A percentile compares a stretch with the other conserved stretches of the same genome.
phyloP scores from a whole-genome alignment of 306 rosid genomes.

The Ceratonia siliqua region DNA sequence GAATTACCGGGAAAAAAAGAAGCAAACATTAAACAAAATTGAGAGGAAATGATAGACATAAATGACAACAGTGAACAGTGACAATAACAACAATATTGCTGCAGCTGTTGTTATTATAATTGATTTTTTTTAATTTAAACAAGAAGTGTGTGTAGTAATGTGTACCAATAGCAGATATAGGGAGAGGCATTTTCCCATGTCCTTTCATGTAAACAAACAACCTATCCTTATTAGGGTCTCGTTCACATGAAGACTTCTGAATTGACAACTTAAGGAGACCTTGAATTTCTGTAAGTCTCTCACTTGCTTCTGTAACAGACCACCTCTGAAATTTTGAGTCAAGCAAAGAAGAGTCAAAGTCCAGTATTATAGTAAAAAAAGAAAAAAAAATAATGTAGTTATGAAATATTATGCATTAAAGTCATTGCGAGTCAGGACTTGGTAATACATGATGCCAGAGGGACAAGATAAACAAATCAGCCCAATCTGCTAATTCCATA shows the following conservation, averaged over 20 bases:
- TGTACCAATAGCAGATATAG: conserved; percentile 70
- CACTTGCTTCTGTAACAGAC: conserved; percentile 74
- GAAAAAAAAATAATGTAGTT: neutral
- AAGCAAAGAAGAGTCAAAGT: conserved; percentile 34
- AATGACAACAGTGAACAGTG: conserved; percentile 8
- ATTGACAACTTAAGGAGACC: conserved; percentile 80
- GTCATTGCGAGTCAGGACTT: conserved; percentile 31
- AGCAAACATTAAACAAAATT: conserved; percentile 7
- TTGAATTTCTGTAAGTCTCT: conserved; percentile 87
- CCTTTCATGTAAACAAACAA: conserved; percentile 86
- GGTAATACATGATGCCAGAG: conserved; percentile 81
- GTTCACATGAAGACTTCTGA: conserved; percentile 93
- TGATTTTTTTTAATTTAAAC: neutral
- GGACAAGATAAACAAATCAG: conserved; percentile 86
- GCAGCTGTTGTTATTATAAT: neutral
- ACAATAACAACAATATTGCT: conserved; percentile 4
- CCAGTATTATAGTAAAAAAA: neutral
- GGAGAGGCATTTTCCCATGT: conserved; percentile 61
- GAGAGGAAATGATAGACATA: conserved; percentile 24
- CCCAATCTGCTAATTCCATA: conserved; percentile 97
- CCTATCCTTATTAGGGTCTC: conserved; percentile 70
- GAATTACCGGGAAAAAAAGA: neutral
- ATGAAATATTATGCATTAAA: conserved; percentile 29
- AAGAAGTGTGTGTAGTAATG: neutral
- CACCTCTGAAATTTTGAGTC: conserved; percentile 69